Conservation (phyloP, 169 alveolate species). For the Toxoplasma gondii region DNA sequence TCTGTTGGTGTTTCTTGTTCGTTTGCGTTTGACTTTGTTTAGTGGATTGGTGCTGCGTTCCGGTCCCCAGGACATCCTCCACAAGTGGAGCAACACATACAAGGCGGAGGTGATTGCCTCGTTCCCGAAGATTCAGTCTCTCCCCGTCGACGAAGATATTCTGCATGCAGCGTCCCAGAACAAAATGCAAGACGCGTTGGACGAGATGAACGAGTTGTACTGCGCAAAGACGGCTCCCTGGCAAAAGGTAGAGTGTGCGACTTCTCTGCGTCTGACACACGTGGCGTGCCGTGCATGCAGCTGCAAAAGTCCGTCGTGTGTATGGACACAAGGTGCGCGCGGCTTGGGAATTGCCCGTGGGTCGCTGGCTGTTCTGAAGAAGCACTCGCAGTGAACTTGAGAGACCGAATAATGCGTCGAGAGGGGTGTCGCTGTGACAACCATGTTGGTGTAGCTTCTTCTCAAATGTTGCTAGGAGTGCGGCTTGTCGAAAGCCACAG, state of each 20-base stretch:
- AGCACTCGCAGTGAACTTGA: too few species aligned
- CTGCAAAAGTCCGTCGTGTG: too few species aligned
- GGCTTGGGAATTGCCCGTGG: too few species aligned
- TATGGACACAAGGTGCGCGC: too few species aligned
- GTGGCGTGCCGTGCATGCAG: too few species aligned
- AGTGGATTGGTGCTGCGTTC: not conserved
- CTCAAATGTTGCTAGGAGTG: too few species aligned
- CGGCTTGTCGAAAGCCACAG: too few species aligned
- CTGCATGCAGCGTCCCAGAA: not conserved
- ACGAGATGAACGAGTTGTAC: slow-evolving; percentile 35
- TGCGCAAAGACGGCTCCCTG: slow-evolving; percentile 47
- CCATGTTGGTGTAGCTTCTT: too few species aligned
- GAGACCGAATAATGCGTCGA: too few species aligned
- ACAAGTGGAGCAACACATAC: slow-evolving; percentile 36
- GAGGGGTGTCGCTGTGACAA: too few species aligned
- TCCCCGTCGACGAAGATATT: slow-evolving; percentile 52
- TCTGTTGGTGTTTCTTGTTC: not conserved
- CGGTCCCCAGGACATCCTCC: slow-evolving; percentile 17
- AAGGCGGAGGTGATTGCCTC: slow-evolving; percentile 34
- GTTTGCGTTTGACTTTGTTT: not conserved
- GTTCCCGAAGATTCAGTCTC: not conserved
- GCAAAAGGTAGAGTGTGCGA: slow-evolving; percentile 21
- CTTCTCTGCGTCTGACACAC: not conserved
- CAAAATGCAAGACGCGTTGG: slow-evolving; percentile 18
- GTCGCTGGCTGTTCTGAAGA: too few species aligned